These are phyloP conservation scores for Candida quercuum DNA, from an alignment of 805 yeast species.

Conservation along the genomic window DNA sequence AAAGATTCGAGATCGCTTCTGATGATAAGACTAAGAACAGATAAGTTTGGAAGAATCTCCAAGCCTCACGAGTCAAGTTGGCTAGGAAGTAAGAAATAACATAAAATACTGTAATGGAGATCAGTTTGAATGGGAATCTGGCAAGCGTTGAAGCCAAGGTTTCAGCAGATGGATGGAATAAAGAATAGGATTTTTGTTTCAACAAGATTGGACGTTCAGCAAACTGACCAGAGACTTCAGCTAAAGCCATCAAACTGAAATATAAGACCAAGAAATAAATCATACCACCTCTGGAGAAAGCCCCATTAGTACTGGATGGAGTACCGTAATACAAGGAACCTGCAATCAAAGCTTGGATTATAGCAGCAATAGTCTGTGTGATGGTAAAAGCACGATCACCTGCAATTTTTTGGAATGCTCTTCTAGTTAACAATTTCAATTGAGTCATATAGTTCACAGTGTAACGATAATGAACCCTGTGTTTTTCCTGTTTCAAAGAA, in stretches of 20 bases:
- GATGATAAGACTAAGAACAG: constrained; percentile 41
- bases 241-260: constrained; percentile 43
- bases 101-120: constrained; percentile 39
- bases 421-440: constrained; percentile 38
- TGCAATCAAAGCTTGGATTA: constrained; percentile 48
- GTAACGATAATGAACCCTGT: constrained; percentile 22
- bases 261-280: constrained; percentile 56
- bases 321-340: constrained; percentile 59
- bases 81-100: constrained; percentile 54
- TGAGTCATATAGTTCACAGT: constrained; percentile 36
- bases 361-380: constrained; percentile 22
- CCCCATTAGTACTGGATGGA: constrained; percentile 45
- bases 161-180: constrained; percentile 73
- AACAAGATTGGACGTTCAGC: constrained; percentile 54
- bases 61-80: constrained; percentile 42
- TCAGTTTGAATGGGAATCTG: constrained; percentile 56
- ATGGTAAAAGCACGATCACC: constrained; percentile 53
- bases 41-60: constrained; percentile 47
- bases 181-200: constrained; percentile 67
- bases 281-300: constrained; percentile 61
- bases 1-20: constrained; percentile 43
- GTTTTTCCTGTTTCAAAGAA: constrained; percentile 26
- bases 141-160: constrained; percentile 57
- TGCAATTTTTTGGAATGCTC: constrained; percentile 49
- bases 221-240: constrained; percentile 40